phyloP scores from a whole-genome alignment of 805 yeast species.

The Saturnispora quitensis region DNA sequence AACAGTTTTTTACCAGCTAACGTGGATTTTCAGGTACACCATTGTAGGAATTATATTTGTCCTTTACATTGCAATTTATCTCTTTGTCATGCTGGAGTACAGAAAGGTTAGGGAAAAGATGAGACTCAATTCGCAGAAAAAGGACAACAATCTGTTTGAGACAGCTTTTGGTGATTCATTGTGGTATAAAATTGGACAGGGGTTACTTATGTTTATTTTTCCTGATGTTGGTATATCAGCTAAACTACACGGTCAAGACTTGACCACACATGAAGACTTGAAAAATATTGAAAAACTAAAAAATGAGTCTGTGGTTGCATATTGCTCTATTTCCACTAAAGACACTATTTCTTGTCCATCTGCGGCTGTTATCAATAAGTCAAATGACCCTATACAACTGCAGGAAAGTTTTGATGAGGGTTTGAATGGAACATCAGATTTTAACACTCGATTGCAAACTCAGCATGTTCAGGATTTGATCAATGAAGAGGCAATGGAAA shows the following conservation, averaged over 20 bases:
- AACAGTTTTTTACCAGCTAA: slow-evolving; percentile 63
- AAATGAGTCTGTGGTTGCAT: slow-evolving; percentile 7
- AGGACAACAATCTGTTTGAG: neutral
- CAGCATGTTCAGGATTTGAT: slow-evolving; percentile 29
- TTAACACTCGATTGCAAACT: slow-evolving; percentile 1
- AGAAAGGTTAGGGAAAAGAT: slow-evolving; percentile 28
- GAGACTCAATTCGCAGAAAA: slow-evolving; percentile 1
- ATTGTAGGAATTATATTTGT: slow-evolving; percentile 52
- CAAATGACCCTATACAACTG: neutral
- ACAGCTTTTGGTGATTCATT: slow-evolving; percentile 21
- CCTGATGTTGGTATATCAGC: slow-evolving; percentile 26
- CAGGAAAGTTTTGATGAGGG: neutral
- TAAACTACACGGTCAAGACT: slow-evolving; percentile 22
- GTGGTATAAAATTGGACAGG: slow-evolving; percentile 25
- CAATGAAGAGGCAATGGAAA: slow-evolving; percentile 51
- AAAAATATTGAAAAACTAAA: slow-evolving; percentile 20
- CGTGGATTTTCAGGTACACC: slow-evolving; percentile 76
- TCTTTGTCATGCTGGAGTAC: slow-evolving; percentile 59
- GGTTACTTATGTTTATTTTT: slow-evolving; percentile 22
- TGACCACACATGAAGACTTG: slow-evolving; percentile 21
- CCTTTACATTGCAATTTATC: slow-evolving; percentile 63
- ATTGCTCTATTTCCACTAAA: neutral
- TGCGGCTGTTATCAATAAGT: neutral
- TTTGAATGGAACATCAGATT: slow-evolving; percentile 3
- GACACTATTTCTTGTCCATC: neutral